phyloP scores from a whole-genome alignment of 2,329 filamentous ascomycete genomes.

The Colletotrichum tofieldiae region DNA sequence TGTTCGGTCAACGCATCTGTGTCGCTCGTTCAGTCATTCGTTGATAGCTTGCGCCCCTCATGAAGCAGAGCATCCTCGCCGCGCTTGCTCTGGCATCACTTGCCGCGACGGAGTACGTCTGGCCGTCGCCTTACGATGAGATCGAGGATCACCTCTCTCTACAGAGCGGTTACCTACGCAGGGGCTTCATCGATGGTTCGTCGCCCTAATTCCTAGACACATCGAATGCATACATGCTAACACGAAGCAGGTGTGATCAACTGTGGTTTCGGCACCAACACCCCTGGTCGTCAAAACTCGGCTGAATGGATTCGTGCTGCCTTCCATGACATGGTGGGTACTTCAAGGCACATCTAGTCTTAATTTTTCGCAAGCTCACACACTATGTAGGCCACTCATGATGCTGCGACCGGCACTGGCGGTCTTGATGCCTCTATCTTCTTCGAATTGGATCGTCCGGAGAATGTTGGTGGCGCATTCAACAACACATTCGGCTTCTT shows the following conservation, averaged over 20 bases:
- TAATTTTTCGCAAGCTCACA: not conserved
- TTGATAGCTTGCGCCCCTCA: not conserved
- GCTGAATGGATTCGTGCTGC: conserved; percentile 49
- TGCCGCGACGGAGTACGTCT: conserved; percentile 31
- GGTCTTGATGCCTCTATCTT: conserved; percentile 48
- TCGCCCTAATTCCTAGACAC: no score
- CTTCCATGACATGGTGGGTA: conserved; percentile 46
- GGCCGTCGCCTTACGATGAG: conserved; percentile 41
- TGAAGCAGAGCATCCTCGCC: conserved; percentile 33
- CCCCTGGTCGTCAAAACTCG: conserved; percentile 44
- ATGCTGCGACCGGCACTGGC: conserved; percentile 44
- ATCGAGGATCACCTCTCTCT: conserved; percentile 42
- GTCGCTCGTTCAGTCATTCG: conserved; percentile 2
- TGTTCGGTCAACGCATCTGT: conserved; percentile 1
- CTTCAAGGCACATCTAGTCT: no score
- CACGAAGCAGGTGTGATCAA: conserved; percentile 40
- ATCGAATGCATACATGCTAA: not conserved
- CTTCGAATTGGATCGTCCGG: conserved; percentile 46
- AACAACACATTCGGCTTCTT: conserved; percentile 50
- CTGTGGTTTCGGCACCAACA: conserved; percentile 44
- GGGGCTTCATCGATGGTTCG: conserved; percentile 40
- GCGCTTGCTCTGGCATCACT: conserved; percentile 29
- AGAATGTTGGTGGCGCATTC: conserved; percentile 46
- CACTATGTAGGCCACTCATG: conserved; percentile 43
- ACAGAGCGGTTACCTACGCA: conserved; percentile 37